Evolutionary conservation across 2,329 filamentous ascomycete genomes (phyloP), one percentile per base, ranked within the genome.

Genomic region (Alternaria viburni): DNA sequence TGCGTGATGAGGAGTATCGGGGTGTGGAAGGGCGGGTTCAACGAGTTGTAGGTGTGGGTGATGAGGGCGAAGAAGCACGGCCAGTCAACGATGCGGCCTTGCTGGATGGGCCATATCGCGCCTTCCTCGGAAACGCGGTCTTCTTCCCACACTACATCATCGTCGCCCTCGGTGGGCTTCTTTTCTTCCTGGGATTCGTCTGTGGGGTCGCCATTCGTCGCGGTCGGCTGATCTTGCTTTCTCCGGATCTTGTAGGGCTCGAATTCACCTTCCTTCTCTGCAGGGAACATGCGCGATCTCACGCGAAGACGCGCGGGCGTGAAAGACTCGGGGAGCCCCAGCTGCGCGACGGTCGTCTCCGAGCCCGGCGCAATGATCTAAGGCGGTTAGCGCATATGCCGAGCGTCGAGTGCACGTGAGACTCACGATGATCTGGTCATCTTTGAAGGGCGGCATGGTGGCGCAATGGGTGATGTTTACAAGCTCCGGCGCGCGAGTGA

Each of bases 11-110:
- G 88, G 79, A 98, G 86, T 68, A 99, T 93, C 2, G 96, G 94
- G 0, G 95, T 97, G 82, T 97, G 96, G 78, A 97, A 96, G 4
- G 93, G 93, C 25, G 93, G 93, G 64, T 93, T 96, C 63, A 99
- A 87, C 51, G 92, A 88, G 80, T 92, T 90, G 85, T 97, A 93
- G 69, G 98, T 91, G 79, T 99, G 93, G 59, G 94, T 92, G 75
- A 99, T 88, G 74, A 98, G 90, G 30, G 96, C 95, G 68, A 97
- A 91, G 83, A 99, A 97, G 69, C 93, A 95, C 1, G 90, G 87
- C 93, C 97, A 97, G 78, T 98, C 89, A 46, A 91, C 89, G 65
- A 99, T 96, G 74, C 88, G 89, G 60, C 96, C 96, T 68, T 90
- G 89, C 84, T 81, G 75, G 57, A 99, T 89, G 11, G 96, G 96